phyloP scores from a whole-genome alignment of 495 filamentous ascomycete species.

The Penicillium manginii region DNA sequence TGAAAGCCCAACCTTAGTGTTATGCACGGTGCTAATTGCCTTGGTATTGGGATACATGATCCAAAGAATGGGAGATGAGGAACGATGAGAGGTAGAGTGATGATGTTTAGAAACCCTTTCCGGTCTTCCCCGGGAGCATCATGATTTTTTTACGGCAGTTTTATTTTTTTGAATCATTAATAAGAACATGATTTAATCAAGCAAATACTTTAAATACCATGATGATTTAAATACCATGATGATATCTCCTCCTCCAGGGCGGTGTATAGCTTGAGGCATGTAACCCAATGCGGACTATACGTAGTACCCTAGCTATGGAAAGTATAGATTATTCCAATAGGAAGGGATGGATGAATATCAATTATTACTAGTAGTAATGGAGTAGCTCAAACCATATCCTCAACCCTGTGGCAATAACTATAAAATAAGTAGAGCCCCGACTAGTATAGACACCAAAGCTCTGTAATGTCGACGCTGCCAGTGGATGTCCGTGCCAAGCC shows the following conservation, averaged over 20 bases:
- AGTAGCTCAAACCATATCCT: not conserved
- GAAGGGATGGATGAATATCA: not conserved
- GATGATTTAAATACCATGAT: no score
- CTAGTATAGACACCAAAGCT: slow-evolving; percentile 1
- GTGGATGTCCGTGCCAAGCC: slow-evolving; percentile 39
- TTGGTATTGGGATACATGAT: not conserved
- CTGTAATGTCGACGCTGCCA: slow-evolving; percentile 21
- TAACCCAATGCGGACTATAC: no score
- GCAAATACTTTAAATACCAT: not conserved
- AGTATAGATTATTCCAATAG: no score
- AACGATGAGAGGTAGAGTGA: not conserved
- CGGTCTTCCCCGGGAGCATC: not conserved
- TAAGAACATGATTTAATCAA: not conserved
- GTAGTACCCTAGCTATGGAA: no score
- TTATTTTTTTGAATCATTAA: not conserved
- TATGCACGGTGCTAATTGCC: not conserved
- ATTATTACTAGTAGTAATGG: not conserved
- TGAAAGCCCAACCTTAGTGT: no score
- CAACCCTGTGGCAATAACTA: not conserved
- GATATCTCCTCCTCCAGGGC: no score
- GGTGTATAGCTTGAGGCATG: no score
- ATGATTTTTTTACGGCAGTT: not conserved
- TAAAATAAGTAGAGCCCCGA: no score
- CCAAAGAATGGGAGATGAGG: not conserved
- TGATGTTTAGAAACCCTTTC: not conserved